Conservation (phyloP, 75 land plant genomes). For the Selaginella moellendorffii region DNA sequence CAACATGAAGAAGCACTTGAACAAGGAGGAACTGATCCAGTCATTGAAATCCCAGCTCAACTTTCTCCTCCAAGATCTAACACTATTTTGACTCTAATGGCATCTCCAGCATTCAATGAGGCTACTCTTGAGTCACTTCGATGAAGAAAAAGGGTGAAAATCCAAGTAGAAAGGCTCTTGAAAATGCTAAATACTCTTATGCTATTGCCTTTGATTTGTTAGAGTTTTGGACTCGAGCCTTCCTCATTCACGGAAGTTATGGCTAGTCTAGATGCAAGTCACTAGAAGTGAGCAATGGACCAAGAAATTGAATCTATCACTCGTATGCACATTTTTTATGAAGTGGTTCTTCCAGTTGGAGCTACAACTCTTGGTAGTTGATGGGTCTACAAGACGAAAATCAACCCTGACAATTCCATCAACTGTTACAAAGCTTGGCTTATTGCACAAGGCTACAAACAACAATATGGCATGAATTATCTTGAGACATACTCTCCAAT, state of each 20-base stretch:
- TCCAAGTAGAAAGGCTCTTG: not conserved
- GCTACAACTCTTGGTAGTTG: not conserved
- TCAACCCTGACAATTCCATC: too few relatives aligned
- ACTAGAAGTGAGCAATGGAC: not conserved
- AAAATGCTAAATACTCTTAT: not conserved
- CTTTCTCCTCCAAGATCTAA: not conserved
- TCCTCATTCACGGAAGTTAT: not conserved
- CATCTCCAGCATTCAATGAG: not conserved
- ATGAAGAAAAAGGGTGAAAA: not conserved
- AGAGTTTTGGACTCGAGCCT: not conserved
- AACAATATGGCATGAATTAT: not conserved
- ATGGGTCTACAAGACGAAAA: not conserved
- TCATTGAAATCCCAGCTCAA: not conserved
- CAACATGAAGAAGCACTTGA: not conserved
- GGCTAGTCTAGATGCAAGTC: not conserved
- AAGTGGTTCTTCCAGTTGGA: too few relatives aligned
- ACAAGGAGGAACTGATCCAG: not conserved
- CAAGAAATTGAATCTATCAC: not conserved
- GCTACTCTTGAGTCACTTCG: not conserved
- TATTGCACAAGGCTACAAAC: not conserved
- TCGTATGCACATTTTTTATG: not conserved
- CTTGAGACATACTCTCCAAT: not conserved
- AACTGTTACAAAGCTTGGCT: too few relatives aligned
- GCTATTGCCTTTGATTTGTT: not conserved
- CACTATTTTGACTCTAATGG: too few relatives aligned